phyloP scores from a whole-genome alignment of 495 filamentous ascomycete species.

The Neurospora tetraspora region DNA sequence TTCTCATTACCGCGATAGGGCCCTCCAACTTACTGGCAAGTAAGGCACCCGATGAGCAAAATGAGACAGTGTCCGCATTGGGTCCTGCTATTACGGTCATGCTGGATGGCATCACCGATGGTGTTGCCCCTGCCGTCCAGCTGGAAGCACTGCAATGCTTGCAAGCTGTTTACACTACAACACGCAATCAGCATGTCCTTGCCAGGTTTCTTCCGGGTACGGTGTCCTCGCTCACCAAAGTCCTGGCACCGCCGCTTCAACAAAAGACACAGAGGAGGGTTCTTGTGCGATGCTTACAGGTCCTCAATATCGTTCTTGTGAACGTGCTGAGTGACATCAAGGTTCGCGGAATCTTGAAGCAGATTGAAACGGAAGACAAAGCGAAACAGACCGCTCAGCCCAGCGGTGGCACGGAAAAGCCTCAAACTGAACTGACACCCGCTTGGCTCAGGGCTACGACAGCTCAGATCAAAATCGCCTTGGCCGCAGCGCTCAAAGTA shows the following conservation, averaged over 20 bases:
- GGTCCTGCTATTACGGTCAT: conserved; percentile 76
- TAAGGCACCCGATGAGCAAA: conserved; percentile 15
- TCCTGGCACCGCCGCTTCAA: conserved; percentile 57
- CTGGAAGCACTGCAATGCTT: conserved; percentile 55
- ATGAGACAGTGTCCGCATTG: conserved; percentile 63
- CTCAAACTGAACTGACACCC: conserved; percentile 27
- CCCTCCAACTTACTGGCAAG: conserved; percentile 22
- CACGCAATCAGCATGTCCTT: conserved; percentile 61
- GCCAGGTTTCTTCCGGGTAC: conserved; percentile 83
- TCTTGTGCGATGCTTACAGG: conserved; percentile 48
- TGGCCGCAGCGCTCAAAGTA: conserved; percentile 67
- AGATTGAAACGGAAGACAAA: conserved; percentile 5
- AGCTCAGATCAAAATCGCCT: conserved; percentile 73
- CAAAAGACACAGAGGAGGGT: conserved; percentile 54
- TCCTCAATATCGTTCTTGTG: conserved; percentile 50
- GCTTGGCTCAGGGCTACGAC: conserved; percentile 79
- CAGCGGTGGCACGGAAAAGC: conserved; percentile 5
- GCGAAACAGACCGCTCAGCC: conserved; percentile 3
- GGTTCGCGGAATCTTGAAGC: conserved; percentile 31
- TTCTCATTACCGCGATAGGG: conserved; percentile 30
- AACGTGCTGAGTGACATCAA: conserved; percentile 55
- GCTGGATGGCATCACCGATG: conserved; percentile 57
- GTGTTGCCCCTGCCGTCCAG: conserved; percentile 51
- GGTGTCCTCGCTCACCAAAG: conserved; percentile 68
- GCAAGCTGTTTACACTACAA: conserved; percentile 47